Base-by-base conservation (phyloP, 1,284 basidiomycete species). In the Ceratobasidium sp. region DNA sequence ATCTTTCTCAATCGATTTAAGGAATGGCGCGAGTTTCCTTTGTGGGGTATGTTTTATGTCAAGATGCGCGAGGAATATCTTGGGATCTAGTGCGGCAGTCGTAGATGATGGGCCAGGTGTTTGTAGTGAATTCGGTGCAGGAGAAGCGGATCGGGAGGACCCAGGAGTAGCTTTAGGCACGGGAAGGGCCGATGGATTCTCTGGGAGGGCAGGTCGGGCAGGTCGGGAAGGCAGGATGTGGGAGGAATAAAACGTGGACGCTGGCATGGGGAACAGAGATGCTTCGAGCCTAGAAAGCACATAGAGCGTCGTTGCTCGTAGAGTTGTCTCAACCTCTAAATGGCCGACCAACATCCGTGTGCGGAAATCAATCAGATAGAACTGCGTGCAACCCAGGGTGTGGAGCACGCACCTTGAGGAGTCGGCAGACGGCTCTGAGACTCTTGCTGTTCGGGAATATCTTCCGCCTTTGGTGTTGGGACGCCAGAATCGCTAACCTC, bases 1-100 rank as follows among this genome's bases (percentile, higher is more conserved):
- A 5, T 90, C 88, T 80, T 95, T 96, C 75, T 92, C 90, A 4
- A 86, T 84, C 24, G 87, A 80, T 80, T 94, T 95, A 79, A 97
- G 86, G 83, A 96, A 95, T 1, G 89, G 86, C 1, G 90, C 88
- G 22, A 96, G 86, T 51, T 93, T 94, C 82, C 96, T 97, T 85
- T 91, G 88, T 8, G 87, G 87, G 1, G 88, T 95, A 72, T 88
- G 87, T 80, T 91, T 95, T 82, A 90, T 90, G 78, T 86, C 85
- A 64, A 84, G 84, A 57, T 80, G 84, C 56, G 83, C 86, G 64
- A 81, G 84, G 78, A 82, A 83, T 11, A 57, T 47, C 31, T 72
- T 59, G 24, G 67, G 67, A 19, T 72, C 67, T 7, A 72, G 17
- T 7, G 24, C 82, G 7, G 15, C 84, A 78, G 80, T 74, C 75